These are phyloP conservation scores for Candida golubevii DNA, from an alignment of 805 yeast genomes.

Conservation along the genomic window DNA sequence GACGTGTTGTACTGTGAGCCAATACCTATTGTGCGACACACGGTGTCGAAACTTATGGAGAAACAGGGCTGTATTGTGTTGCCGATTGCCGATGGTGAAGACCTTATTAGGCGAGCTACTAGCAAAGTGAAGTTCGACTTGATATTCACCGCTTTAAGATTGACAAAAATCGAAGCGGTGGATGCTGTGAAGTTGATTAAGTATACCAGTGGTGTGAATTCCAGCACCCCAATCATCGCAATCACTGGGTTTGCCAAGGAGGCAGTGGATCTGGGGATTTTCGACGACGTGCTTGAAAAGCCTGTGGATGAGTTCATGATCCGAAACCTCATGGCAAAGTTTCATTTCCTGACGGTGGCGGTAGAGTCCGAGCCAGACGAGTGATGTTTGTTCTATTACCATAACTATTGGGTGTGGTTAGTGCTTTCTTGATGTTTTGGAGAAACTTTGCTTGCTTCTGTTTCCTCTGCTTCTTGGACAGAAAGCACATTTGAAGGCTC, in stretches of 20 bases:
- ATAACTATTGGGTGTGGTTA: not conserved
- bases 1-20: conserved; percentile 84
- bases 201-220: conserved; percentile 73
- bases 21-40: conserved; percentile 73
- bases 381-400: not conserved
- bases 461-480: not conserved
- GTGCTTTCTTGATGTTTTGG: not conserved
- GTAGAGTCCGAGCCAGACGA: conserved; percentile 16
- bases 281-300: conserved; percentile 70
- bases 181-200: conserved; percentile 76
- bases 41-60: conserved; percentile 60
- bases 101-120: conserved; percentile 73
- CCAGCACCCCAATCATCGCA: conserved; percentile 72
- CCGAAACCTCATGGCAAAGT: conserved; percentile 9
- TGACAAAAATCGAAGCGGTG: conserved; percentile 62
- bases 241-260: conserved; percentile 69
- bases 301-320: conserved; percentile 41
- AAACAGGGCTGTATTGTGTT: conserved; percentile 77
- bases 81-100: conserved; percentile 74
- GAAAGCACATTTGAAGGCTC: not conserved
- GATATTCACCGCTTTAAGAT: conserved; percentile 68
- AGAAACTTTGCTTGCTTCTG: not conserved
- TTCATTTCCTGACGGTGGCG: conserved; percentile 11
- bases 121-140: conserved; percentile 81
- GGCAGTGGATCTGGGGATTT: conserved; percentile 49